Conservation (phyloP, 495 filamentous ascomycete species). For the Immersiella caudata region DNA sequence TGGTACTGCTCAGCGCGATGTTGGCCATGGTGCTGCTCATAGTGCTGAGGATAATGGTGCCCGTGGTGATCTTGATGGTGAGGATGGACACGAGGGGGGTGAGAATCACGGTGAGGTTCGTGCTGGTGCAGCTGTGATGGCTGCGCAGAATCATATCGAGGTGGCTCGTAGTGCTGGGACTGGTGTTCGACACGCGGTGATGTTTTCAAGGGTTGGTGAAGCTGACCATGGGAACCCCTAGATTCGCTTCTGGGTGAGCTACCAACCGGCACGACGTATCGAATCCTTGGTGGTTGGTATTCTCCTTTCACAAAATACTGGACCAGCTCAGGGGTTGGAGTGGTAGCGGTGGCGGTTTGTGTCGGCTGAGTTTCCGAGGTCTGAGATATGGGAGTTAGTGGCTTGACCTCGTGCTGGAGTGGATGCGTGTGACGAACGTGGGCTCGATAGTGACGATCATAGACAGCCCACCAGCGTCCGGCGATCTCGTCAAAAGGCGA, state of each 20-base stretch:
- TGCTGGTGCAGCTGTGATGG: slow-evolving; percentile 19
- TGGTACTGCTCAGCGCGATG: slow-evolving; percentile 1
- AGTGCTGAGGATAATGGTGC: slow-evolving; percentile 13
- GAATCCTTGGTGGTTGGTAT: slow-evolving; percentile 46
- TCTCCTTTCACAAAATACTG: slow-evolving; percentile 58
- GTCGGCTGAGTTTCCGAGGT: neutral
- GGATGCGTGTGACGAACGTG: slow-evolving; percentile 41
- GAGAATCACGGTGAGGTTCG: slow-evolving; percentile 18
- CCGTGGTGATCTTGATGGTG: slow-evolving; percentile 26
- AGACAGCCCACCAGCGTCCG: slow-evolving; percentile 87
- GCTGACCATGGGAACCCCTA: slow-evolving; percentile 32
- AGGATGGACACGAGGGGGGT: slow-evolving; percentile 9
- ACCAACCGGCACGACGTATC: slow-evolving; percentile 35
- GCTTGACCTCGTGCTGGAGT: neutral
- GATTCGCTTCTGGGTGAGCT: slow-evolving; percentile 25
- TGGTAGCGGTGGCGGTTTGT: neutral
- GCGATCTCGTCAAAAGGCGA: slow-evolving; percentile 80
- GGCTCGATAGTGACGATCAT: slow-evolving; percentile 77
- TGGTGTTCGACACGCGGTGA: slow-evolving; percentile 21
- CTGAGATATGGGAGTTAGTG: neutral
- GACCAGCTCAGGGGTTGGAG: slow-evolving; percentile 41
- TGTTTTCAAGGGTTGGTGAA: slow-evolving; percentile 25
- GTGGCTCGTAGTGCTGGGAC: slow-evolving; percentile 22
- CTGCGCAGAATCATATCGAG: slow-evolving; percentile 18
- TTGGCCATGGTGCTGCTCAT: slow-evolving; percentile 13